Conservation (phyloP, 2,329 filamentous ascomycete genomes). For the Thelonectria olida region DNA sequence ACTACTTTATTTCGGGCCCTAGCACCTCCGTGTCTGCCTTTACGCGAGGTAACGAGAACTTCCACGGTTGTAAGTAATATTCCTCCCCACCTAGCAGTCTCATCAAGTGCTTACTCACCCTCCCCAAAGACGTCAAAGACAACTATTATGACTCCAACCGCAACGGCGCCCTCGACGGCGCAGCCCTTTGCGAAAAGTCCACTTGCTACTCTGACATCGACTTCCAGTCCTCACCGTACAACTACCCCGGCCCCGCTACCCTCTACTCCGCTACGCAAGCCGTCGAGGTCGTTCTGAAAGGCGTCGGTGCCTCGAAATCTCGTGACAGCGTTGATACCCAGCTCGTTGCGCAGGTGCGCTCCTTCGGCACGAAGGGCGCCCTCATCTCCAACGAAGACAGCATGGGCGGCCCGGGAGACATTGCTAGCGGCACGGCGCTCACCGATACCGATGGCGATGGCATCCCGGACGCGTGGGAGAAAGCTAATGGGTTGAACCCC, state of each 20-base stretch:
- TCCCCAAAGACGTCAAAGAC: constrained; percentile 51
- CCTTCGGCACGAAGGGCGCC: constrained; percentile 54
- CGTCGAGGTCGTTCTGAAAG: constrained; percentile 49
- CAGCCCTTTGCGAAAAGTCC: constrained; percentile 50
- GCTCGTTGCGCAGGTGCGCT: constrained; percentile 54
- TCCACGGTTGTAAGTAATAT: constrained; percentile 54
- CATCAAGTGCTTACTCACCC: too few species aligned
- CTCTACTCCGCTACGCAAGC: constrained; percentile 51
- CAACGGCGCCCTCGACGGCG: constrained; percentile 59
- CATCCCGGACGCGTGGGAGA: constrained; percentile 59
- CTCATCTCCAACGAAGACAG: constrained; percentile 57
- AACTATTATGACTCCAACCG: constrained; percentile 63
- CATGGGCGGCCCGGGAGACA: constrained; percentile 51
- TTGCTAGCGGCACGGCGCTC: constrained; percentile 49
- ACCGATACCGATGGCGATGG: constrained; percentile 59
- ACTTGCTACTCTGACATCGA: constrained; percentile 59
- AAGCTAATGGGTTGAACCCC: constrained; percentile 51
- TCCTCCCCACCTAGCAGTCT: too few species aligned
- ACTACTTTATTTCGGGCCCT: constrained; percentile 66
- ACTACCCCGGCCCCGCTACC: constrained; percentile 54
- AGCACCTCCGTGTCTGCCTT: constrained; percentile 59
- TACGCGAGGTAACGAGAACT: constrained; percentile 63
- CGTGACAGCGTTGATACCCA: constrained; percentile 55
- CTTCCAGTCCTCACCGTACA: constrained; percentile 50
- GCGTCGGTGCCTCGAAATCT: constrained; percentile 53